A percentile compares a stretch with the other conserved stretches of the same genome.
Conservation (phyloP, 2,329 filamentous ascomycete species). For the Aspergillus pseudoterreus region DNA sequence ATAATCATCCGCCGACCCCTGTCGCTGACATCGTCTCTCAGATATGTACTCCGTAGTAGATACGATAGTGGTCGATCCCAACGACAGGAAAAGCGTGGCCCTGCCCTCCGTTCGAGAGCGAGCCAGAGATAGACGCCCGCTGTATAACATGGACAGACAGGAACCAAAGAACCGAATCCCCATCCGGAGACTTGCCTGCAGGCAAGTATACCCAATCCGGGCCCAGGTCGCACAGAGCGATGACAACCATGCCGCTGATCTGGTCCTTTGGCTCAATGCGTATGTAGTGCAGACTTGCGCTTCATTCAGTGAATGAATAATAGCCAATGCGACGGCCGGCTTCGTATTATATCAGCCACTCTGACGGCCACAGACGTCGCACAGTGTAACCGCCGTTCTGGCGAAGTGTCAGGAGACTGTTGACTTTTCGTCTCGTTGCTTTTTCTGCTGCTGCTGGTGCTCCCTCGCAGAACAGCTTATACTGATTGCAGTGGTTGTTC, state of each 20-base stretch:
- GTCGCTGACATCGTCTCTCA: too few relatives aligned
- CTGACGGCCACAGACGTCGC: not conserved
- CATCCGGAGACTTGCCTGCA: not conserved
- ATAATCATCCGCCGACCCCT: constrained; percentile 2
- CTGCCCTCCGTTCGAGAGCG: too few relatives aligned
- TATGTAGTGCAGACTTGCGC: too few relatives aligned
- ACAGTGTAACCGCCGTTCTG: not conserved
- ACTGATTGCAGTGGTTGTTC: not conserved
- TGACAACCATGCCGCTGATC: not conserved
- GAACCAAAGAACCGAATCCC: not conserved
- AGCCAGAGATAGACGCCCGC: too few relatives aligned
- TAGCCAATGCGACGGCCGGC: too few relatives aligned
- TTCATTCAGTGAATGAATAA: too few relatives aligned
- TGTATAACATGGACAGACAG: too few relatives aligned
- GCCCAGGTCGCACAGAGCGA: constrained; percentile 2
- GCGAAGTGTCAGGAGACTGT: not conserved
- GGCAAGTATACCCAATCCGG: constrained; percentile 5
- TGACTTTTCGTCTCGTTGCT: not conserved
- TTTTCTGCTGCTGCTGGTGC: not conserved
- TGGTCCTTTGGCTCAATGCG: too few relatives aligned
- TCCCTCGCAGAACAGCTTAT: not conserved
- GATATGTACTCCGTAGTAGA: not conserved
- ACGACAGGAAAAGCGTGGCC: too few relatives aligned
- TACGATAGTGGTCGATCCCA: not conserved
- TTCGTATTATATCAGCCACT: not conserved